phyloP scores from a whole-genome alignment of 2,329 filamentous ascomycete genomes.

The Grosmannia huntii region DNA sequence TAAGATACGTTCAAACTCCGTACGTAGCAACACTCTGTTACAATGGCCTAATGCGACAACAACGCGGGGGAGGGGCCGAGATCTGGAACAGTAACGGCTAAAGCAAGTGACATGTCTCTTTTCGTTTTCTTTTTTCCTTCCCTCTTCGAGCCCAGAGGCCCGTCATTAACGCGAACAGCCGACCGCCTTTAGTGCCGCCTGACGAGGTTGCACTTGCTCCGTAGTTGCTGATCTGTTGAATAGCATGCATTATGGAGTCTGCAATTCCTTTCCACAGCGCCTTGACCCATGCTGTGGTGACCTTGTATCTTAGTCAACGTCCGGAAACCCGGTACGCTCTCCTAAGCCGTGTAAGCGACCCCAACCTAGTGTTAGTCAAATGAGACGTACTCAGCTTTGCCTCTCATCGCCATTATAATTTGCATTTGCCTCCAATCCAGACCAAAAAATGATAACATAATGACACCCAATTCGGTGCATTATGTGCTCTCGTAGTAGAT shows the following conservation, averaged over 20 bases:
- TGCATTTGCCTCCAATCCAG: no score
- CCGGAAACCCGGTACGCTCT: no score
- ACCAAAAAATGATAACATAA: not conserved
- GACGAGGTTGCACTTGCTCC: not conserved
- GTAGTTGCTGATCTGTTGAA: not conserved
- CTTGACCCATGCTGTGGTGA: no score
- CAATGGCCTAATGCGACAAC: not conserved
- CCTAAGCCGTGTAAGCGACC: no score
- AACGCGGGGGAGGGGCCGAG: not conserved
- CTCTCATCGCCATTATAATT: not conserved
- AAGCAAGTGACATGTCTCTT: not conserved
- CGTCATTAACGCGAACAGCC: not conserved
- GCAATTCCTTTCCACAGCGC: no score
- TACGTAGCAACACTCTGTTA: not conserved
- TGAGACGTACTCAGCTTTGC: not conserved
- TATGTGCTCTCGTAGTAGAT: no score
- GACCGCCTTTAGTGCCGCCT: not conserved
- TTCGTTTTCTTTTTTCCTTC: not conserved
- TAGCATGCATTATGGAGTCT: not conserved
- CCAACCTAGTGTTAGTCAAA: no score
- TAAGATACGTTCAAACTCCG: not conserved
- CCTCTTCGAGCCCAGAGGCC: not conserved
- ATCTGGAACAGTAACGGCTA: not conserved
- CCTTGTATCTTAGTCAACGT: no score
- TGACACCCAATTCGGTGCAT: not conserved